phyloP scores from a whole-genome alignment of 495 filamentous ascomycete genomes.

The Astrocystis sublimbata region DNA sequence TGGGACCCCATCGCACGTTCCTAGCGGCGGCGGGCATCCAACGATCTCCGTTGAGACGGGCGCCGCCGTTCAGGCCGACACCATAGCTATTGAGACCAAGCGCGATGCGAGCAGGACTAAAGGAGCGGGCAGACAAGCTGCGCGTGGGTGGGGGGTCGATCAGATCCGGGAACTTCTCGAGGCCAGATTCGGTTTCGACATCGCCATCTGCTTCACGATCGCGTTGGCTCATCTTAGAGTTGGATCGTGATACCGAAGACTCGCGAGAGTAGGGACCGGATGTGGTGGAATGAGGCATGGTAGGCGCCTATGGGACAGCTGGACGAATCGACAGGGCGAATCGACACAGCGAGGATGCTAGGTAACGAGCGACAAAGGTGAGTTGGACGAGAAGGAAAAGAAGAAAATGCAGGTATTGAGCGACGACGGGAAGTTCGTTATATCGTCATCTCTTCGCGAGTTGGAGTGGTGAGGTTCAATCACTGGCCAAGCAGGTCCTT shows the following conservation, averaged over 20 bases:
- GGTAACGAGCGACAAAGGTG: slow-evolving; percentile 32
- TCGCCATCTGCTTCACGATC: slow-evolving; percentile 35
- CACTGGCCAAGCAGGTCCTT: no score
- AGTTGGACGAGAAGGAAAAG: slow-evolving; percentile 18
- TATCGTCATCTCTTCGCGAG: slow-evolving; percentile 28
- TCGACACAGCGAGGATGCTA: no score
- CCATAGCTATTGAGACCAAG: slow-evolving; percentile 38
- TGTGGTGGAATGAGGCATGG: slow-evolving; percentile 46
- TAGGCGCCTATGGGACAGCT: slow-evolving; percentile 20
- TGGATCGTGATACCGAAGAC: slow-evolving; percentile 34
- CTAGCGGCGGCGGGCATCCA: slow-evolving; percentile 52
- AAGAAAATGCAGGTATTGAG: slow-evolving; percentile 1
- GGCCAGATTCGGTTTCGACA: slow-evolving; percentile 36
- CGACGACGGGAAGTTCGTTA: slow-evolving; percentile 11
- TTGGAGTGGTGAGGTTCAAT: slow-evolving; percentile 11
- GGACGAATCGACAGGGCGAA: slow-evolving; percentile 16
- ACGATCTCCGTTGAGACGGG: slow-evolving; percentile 39
- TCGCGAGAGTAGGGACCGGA: slow-evolving; percentile 33
- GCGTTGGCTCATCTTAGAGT: slow-evolving; percentile 27
- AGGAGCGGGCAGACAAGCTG: slow-evolving; percentile 30
- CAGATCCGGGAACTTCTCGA: slow-evolving; percentile 58
- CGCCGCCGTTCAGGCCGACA: slow-evolving; percentile 35
- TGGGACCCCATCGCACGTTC: slow-evolving; percentile 49
- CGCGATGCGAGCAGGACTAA: slow-evolving; percentile 40
- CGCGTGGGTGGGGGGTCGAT: slow-evolving; percentile 42